Evolutionary conservation across 306 rosid genomes (phyloP), one percentile per base, ranked within the genome.

Genomic region (Medicago lupulina): DNA sequence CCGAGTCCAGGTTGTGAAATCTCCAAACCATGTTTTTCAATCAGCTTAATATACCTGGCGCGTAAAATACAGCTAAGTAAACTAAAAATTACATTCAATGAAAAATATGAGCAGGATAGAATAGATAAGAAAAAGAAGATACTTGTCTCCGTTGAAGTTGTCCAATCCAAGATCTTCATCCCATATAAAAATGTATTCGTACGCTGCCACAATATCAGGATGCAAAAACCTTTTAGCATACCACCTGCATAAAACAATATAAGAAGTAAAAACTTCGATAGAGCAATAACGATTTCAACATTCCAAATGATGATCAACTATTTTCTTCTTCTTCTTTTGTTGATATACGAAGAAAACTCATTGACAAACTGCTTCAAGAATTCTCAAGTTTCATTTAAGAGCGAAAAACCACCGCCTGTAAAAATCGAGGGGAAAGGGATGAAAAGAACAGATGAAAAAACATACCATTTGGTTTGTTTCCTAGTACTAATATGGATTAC

Each of bases 111-210:
- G 66, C 9, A 70, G 55, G 63, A 19, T 59, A 16, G 58, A 67
- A 23, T 49, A 25, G 21, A 76, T 36, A 15, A 50, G 41, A 68
- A 46, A 23, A 51, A 70, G 76, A 10, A 53, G 51, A 25, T 84
- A 92, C 98, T 81, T 81, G 80, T 87, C 87, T 65, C 82, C 97
- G 28, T 86, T 57, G 84, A 95, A 95, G 80, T 95, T 88, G 51
- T 92, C 90, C 60, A 95, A 85, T 78, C 98, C 98, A 82, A 95
- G 96, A 82, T 95, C 98, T 86, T 95, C 97, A 73, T 95, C 98
- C 98, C 98, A 95, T 55, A 95, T 95, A 85, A 95, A 95, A 79
- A 95, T 90, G 81, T 89, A 95, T 57, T 92, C 97, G 86, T 88
- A 95, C 41, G 95, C 89, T 49, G 96, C 71, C 36, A 95, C 90